These are phyloP conservation scores for Dipodascopsis uninucleata DNA, from an alignment of 805 yeast species.

Conservation along the genomic window DNA sequence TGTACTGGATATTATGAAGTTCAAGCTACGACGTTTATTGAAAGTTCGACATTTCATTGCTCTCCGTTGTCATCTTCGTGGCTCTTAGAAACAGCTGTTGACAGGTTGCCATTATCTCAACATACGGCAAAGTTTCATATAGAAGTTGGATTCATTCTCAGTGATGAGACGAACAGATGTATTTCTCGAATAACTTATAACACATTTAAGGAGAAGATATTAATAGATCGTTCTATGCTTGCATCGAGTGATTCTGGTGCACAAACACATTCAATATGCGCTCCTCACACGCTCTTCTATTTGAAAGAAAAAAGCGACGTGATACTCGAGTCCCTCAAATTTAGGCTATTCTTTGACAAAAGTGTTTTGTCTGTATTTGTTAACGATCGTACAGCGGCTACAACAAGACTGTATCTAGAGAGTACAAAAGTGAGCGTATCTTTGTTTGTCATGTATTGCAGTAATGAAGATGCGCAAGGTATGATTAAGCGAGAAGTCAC, in stretches of 20 bases:
- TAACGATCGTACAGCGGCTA: slow-evolving; percentile 3
- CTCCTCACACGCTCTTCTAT: no score
- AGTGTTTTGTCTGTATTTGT: slow-evolving; percentile 5
- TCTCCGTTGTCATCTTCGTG: neutral
- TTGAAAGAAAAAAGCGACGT: no score
- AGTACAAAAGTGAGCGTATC: no score
- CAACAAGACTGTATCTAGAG: slow-evolving; percentile 1
- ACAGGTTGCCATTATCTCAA: neutral
- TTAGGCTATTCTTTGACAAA: slow-evolving; percentile 1
- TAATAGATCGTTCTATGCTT: no score
- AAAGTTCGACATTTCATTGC: neutral
- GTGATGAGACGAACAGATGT: no score
- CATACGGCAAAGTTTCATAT: neutral
- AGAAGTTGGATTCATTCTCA: neutral
- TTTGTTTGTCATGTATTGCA: slow-evolving; percentile 1
- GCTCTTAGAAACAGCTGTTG: neutral
- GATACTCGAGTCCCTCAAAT: slow-evolving; percentile 2
- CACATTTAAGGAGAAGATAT: no score
- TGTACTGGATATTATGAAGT: no score
- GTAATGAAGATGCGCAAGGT: neutral
- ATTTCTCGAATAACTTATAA: no score
- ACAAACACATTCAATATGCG: no score
- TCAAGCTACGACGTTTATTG: no score
- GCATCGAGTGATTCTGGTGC: no score
- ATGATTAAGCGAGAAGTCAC: neutral